phyloP scores from a whole-genome alignment of 257 asterid genomes.

The Petunia axillaris region DNA sequence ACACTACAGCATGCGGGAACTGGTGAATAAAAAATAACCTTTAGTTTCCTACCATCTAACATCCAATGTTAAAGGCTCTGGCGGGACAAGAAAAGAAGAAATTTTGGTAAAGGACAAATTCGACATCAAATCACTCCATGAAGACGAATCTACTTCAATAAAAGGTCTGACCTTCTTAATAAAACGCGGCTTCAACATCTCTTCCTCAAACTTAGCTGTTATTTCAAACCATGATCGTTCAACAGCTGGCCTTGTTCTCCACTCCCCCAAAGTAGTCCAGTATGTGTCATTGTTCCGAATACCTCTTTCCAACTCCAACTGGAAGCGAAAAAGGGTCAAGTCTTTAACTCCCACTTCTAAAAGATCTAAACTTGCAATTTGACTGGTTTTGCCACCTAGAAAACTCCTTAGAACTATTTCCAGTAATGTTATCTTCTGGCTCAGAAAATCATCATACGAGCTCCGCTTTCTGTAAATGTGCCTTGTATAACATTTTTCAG shows the following conservation, averaged over 20 bases:
- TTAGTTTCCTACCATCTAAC: constrained; percentile 68
- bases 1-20: background rate
- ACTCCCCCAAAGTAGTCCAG: constrained; percentile 73
- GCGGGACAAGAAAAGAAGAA: constrained; percentile 68
- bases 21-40: constrained; percentile 15
- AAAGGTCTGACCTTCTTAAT: constrained; percentile 60
- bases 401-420: constrained; percentile 46
- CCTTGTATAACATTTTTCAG: constrained; percentile 58
- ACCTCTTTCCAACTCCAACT: constrained; percentile 64
- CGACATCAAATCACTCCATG: constrained; percentile 72
- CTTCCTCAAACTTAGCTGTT: constrained; percentile 61
- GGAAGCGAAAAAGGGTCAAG: constrained; percentile 63
- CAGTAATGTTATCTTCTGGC: constrained; percentile 45
- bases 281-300: constrained; percentile 55
- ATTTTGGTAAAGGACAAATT: constrained; percentile 78
- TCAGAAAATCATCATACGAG: constrained; percentile 40
- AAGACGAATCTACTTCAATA: constrained; percentile 52
- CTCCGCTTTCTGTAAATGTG: constrained; percentile 42
- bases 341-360: constrained; percentile 53
- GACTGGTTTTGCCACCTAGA: constrained; percentile 35
- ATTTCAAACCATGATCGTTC: constrained; percentile 72
- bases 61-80: constrained; percentile 76
- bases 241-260: constrained; percentile 77
- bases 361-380: constrained; percentile 37
- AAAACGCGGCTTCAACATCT: constrained; percentile 53